Base-by-base conservation (phyloP, 768 basidiomycete genomes). In the Podaxis pistillaris region DNA sequence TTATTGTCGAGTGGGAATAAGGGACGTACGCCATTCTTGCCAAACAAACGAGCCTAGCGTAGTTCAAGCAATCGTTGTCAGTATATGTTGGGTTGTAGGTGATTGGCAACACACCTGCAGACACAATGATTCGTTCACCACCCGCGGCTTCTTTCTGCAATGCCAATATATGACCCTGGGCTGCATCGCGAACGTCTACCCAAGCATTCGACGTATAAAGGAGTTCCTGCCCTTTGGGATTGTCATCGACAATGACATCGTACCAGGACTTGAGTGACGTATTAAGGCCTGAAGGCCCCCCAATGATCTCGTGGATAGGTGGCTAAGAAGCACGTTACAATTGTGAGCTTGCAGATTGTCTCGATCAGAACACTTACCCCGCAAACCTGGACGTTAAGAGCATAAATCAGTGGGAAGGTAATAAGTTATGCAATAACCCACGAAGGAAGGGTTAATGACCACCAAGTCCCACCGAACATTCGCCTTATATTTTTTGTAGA, bases 111-210 rank as follows among this genome's bases (percentile, higher is more conserved):
- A 28, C 56, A 72, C 79, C 78, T 2, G 70, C 73, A n/a, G 71
- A 72, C 44, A 84, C 64, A 67, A 90, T 78, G 67, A 89, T 81
- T 37, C 89, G 75, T 59, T 89, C 77, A 1, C 83, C 83, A 2
- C 79, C 81, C 0, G 86, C 87, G 2, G 75, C 78, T 30, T 79
- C 75, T 54, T 77, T 80, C 58, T 78, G 77, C 22, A 91, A 70
- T 3, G 85, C 84, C 3, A 74, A 70, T 0, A 78, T 76, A 68
- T 90, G 88, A 0, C 81, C 86, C 22, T 79, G 74, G 0, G 85
- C 86, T 36, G 84, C 68, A 68, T 87, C 86, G 5, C 84, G 79
- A 4, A 86, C 84, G 57, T 87, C 83, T 28, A 83, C 68, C 77
- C 79, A 84, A 24, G 67, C 62, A 12, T 68, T 68, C 6, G 68